phyloP scores from a whole-genome alignment of 345 rosid species.

The Aurinia saxatilis region DNA sequence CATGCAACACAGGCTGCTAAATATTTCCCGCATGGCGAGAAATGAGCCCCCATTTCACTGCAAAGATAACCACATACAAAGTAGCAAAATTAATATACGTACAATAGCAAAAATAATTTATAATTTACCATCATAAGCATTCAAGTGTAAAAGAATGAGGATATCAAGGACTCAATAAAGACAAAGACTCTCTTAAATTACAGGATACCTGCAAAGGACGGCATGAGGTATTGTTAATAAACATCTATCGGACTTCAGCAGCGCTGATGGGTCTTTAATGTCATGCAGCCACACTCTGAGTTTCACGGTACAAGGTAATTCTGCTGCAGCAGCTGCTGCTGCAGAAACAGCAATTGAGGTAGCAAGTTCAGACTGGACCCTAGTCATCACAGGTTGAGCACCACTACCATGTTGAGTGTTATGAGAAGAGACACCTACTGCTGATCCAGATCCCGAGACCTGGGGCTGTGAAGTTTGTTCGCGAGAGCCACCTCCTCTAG shows the following conservation, averaged over 20 bases:
- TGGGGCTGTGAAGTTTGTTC: conserved; percentile 37
- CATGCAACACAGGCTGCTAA: conserved; percentile 98
- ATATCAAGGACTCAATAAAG: neutral
- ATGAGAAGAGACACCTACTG: conserved; percentile 32
- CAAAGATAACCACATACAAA: conserved; percentile 17
- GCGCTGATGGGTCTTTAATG: conserved; percentile 58
- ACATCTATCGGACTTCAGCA: conserved; percentile 54
- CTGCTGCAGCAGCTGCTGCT: conserved; percentile 43
- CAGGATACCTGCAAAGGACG: conserved; percentile 81
- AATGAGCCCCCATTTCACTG: conserved; percentile 99
- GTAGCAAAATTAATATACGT: neutral
- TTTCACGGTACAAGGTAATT: conserved; percentile 92
- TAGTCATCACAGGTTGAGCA: conserved; percentile 49
- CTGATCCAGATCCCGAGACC: conserved; percentile 37
- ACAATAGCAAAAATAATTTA: neutral
- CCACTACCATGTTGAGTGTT: conserved; percentile 30
- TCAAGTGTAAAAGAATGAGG: neutral
- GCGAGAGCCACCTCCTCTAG: conserved; percentile 39
- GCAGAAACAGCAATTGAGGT: conserved; percentile 9
- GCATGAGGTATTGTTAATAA: conserved; percentile 78
- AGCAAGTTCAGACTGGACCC: conserved; percentile 70
- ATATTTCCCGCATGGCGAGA: conserved; percentile 95
- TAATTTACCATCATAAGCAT: neutral
- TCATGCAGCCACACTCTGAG: conserved; percentile 85
- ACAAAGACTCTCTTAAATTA: too few relatives aligned